Evolutionary conservation across 805 yeast species (phyloP), one percentile per base, ranked within the genome.

Genomic region (Teunomyces tritomae): DNA sequence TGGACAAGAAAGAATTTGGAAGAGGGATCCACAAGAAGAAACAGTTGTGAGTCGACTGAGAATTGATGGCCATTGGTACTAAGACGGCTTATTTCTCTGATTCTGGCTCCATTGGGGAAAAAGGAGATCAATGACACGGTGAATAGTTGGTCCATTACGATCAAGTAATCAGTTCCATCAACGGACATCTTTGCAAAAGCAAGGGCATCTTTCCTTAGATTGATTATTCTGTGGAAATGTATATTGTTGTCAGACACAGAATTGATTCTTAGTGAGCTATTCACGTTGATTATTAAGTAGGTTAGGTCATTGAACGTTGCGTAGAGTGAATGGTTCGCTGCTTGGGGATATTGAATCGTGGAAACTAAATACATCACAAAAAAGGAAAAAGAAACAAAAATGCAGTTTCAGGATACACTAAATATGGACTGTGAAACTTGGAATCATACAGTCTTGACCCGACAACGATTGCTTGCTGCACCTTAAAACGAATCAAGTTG

Each of bases 1-100:
- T 61, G 62, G 27, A 64, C 57, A n/a, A 59, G 40, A 32, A 63
- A 52, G 36, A 43, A 57, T 3, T 44, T 44, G 2, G 56, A 47
- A 4, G 27, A 17, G 0, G 44, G 44, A 7, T 52, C 59, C 4
- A 48, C 55, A 4, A 55, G 43, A 4, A 62, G 45, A 24, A 55
- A 40, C 3, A 67, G 65, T 20, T 33, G 39, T 5, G 57, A 39
- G 40, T 63, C 70, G 0, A 61, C 47, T 6, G 63, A 55, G 28
- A 48, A 46, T 43, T 58, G 68, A 33, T 62, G 66, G 16, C 64
- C 62, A 26, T 37, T 45, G 1, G 58, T 55, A 33, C 54, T 55
- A 42, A 63, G 49, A 8, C 39, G 30, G 6, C 44, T 42, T 11
- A 50, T 30, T 20, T 48, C 48, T 27, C 36, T 42, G n/a, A 44